Percentiles rank a stretch among this genome's conserved stretches.
Conservation (phyloP, 306 rosid species). For the Medicago lupulina region DNA sequence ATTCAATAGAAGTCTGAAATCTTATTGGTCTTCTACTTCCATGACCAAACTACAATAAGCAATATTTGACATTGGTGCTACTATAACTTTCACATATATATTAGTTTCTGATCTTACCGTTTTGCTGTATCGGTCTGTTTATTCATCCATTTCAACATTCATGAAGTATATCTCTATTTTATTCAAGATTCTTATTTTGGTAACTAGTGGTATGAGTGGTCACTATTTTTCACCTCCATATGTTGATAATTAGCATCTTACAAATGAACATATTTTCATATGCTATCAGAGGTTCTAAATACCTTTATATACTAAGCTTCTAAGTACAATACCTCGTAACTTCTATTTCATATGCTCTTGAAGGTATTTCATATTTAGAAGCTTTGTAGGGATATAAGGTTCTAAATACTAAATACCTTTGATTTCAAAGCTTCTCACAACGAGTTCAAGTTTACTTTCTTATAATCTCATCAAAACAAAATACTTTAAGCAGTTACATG, state of each 20-base stretch:
- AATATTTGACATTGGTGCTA: conserved; percentile 1
- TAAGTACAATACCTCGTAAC: too few relatives aligned
- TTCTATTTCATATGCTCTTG: too few relatives aligned
- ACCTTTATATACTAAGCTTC: too few relatives aligned
- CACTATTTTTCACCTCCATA: not conserved
- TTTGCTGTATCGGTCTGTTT: not conserved
- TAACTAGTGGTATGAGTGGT: conserved; percentile 19
- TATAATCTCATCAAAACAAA: not conserved
- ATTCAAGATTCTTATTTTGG: not conserved
- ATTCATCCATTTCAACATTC: conserved; percentile 16
- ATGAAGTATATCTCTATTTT: not conserved
- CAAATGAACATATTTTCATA: not conserved
- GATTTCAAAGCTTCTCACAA: not conserved
- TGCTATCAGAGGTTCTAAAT: too few relatives aligned
- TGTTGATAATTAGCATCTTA: not conserved
- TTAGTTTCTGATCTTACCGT: not conserved
- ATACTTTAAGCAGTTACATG: not conserved
- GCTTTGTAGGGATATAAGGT: too few relatives aligned
- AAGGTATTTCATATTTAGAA: too few relatives aligned
- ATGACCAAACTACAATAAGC: too few relatives aligned
- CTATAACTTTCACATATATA: not conserved
- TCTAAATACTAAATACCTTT: not conserved
- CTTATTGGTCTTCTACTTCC: too few relatives aligned
- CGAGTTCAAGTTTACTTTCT: not conserved
- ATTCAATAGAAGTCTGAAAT: too few relatives aligned